Percentiles rank a stretch among this genome's conserved stretches.
Conservation (phyloP, 2,329 filamentous ascomycete genomes). For the Cytospora leucostoma region DNA sequence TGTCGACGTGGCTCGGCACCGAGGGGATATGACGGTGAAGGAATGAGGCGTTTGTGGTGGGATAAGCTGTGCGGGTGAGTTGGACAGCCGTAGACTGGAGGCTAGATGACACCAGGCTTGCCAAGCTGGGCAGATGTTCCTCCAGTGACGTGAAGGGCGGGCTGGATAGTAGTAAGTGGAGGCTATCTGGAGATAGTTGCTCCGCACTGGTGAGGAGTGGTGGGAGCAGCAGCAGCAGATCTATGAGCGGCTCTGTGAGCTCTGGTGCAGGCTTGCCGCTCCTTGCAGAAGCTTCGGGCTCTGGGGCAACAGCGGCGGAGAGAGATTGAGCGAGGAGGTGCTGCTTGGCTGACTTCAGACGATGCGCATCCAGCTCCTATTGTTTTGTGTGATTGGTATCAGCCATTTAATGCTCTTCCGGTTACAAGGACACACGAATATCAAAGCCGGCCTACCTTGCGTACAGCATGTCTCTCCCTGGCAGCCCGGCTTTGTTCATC, state of each 20-base stretch:
- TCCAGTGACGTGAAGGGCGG: conserved; percentile 53
- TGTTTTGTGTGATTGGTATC: neutral
- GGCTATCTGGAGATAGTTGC: conserved; percentile 40
- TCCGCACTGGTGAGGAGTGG: conserved; percentile 46
- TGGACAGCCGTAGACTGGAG: conserved; percentile 51
- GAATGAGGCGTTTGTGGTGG: conserved; percentile 55
- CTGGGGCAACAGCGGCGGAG: conserved; percentile 42
- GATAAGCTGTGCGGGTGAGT: conserved; percentile 51
- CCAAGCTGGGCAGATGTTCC: conserved; percentile 49
- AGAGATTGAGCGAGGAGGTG: conserved; percentile 56
- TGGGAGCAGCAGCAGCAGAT: conserved; percentile 58
- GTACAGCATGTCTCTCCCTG: conserved; percentile 52
- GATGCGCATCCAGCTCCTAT: conserved; percentile 53
- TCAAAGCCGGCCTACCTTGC: conserved; percentile 44
- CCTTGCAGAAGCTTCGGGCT: conserved; percentile 27
- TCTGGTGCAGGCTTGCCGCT: conserved; percentile 27
- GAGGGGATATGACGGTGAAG: conserved; percentile 59
- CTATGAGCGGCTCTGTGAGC: conserved; percentile 49
- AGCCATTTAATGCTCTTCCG: neutral
- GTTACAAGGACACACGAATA: neutral
- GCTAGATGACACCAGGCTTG: conserved; percentile 49
- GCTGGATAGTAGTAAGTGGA: conserved; percentile 49
- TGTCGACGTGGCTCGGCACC: conserved; percentile 44
- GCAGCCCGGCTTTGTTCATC: conserved; percentile 44
- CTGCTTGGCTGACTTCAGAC: conserved; percentile 50